Conservation (phyloP, 192 early-diverging fungal species). For the Backusella luteola region DNA sequence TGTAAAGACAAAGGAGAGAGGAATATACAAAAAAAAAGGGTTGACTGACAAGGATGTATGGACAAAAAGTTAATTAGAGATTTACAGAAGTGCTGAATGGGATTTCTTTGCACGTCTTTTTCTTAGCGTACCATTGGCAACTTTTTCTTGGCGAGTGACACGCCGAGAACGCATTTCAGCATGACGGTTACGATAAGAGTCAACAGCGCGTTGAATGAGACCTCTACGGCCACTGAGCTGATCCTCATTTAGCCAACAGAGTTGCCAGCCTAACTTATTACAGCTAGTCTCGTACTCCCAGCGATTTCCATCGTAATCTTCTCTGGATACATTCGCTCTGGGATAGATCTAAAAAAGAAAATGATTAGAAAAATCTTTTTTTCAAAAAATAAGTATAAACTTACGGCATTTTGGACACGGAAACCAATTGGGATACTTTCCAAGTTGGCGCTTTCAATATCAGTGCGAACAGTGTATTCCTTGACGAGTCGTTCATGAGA, state of each 20-base stretch:
- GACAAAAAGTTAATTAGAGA: not conserved
- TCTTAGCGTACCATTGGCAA: conserved; percentile 53
- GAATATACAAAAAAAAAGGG: not conserved
- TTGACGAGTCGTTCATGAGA: conserved; percentile 30
- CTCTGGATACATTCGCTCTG: conserved; percentile 50
- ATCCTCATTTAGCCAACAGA: conserved; percentile 65
- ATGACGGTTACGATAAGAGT: conserved; percentile 66
- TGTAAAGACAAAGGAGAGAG: not conserved
- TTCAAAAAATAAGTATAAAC: not conserved
- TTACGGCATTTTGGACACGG: conserved; percentile 27
- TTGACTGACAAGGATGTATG: not conserved
- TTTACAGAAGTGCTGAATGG: not conserved
- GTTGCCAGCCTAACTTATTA: conserved; percentile 72
- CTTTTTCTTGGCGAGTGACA: conserved; percentile 68
- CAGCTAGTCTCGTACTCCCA: conserved; percentile 78
- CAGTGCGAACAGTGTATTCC: conserved; percentile 32
- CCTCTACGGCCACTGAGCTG: conserved; percentile 59
- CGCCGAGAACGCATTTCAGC: conserved; percentile 62
- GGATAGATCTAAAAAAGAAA: conserved; percentile 57
- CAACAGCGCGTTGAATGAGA: conserved; percentile 77
- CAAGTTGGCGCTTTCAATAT: conserved; percentile 24
- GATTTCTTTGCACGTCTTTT: conserved; percentile 34
- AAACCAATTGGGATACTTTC: conserved; percentile 17
- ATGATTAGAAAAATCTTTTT: not conserved
- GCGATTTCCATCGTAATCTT: conserved; percentile 67